Conservation (phyloP, 2,329 filamentous ascomycete genomes). For the Fusarium nematophilum region DNA sequence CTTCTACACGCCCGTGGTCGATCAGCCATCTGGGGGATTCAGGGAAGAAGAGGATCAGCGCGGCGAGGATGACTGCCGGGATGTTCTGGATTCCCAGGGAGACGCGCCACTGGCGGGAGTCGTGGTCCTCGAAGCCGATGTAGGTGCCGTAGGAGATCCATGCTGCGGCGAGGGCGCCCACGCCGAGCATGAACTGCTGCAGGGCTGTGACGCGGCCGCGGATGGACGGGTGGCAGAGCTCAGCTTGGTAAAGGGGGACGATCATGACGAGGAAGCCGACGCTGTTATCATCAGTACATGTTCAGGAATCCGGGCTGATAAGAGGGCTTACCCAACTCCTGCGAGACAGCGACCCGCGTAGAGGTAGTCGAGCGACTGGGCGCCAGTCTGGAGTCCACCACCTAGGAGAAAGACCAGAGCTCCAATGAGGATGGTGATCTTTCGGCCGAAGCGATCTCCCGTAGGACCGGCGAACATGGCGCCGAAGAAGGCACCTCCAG, state of each 20-base stretch:
- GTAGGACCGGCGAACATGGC: constrained; percentile 71
- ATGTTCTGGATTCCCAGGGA: constrained; percentile 76
- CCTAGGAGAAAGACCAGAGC: constrained; percentile 78
- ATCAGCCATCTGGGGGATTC: constrained; percentile 82
- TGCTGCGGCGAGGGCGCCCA: constrained; percentile 77
- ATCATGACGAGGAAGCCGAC: constrained; percentile 57
- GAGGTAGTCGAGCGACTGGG: constrained; percentile 67
- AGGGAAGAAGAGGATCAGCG: constrained; percentile 76
- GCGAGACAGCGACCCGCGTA: constrained; percentile 78
- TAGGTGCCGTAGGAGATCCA: constrained; percentile 75
- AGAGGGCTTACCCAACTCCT: constrained; percentile 66
- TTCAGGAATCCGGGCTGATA: too few species aligned
- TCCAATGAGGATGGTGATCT: constrained; percentile 78
- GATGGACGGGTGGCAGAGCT: constrained; percentile 82
- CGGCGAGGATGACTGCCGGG: constrained; percentile 72
- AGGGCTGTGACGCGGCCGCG: constrained; percentile 79
- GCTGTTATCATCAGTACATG: constrained; percentile 44
- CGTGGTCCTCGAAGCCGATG: constrained; percentile 42
- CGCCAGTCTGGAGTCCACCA: constrained; percentile 78
- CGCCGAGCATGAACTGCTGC: constrained; percentile 85
- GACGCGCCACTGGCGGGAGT: constrained; percentile 51
- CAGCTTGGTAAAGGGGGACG: constrained; percentile 77
- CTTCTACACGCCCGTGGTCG: constrained; percentile 72
- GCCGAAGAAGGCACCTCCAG: constrained; percentile 79
- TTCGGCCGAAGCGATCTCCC: constrained; percentile 75